Conservation (phyloP, 306 rosid species). For the Abrus pulchellus region DNA sequence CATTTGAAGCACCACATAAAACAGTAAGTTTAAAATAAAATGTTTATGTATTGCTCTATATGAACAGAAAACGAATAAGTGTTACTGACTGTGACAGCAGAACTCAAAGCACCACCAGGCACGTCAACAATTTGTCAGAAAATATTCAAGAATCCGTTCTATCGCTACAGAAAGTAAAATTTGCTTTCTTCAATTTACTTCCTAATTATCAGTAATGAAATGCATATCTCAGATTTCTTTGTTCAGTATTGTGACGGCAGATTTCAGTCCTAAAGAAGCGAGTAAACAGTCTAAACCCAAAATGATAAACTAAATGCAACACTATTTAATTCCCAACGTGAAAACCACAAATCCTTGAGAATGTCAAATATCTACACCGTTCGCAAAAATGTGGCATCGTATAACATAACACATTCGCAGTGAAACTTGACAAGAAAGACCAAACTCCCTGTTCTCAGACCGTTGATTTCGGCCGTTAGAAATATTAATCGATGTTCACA, state of each 20-base stretch:
- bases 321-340: constrained; percentile 7
- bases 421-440: no score
- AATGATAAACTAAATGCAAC: constrained; percentile 7
- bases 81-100: not conserved
- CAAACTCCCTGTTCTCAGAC: no score
- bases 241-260: not conserved
- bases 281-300: not conserved
- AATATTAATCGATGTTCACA: not conserved
- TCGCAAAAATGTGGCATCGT: not conserved
- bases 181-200: not conserved
- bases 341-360: not conserved
- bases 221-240: not conserved
- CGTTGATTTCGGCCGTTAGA: not conserved
- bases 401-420: no score
- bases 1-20: not conserved
- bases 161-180: not conserved
- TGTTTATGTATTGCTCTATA: not conserved
- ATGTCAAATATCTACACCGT: not conserved
- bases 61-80: not conserved
- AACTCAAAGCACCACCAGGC: no score
- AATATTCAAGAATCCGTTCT: no score
- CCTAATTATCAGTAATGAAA: not conserved
- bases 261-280: not conserved
- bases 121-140: no score
- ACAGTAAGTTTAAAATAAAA: not conserved